Evolutionary conservation across 1,284 basidiomycete genomes (phyloP).

Genomic region (Sanghuangporus baumii): DNA sequence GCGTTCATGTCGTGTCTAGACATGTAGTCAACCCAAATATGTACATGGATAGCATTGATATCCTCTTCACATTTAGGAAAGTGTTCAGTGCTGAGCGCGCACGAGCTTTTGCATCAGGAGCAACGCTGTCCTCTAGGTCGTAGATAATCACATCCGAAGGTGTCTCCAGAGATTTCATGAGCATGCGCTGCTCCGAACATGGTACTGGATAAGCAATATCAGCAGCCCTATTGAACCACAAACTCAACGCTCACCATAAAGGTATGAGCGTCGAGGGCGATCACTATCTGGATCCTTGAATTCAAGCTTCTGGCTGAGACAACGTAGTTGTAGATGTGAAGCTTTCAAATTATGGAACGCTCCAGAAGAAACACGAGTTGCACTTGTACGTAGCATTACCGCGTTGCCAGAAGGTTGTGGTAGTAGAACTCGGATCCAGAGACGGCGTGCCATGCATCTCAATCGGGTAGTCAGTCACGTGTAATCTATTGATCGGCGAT

Average conservation of each 20-base stretch:
- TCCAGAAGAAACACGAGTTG: background rate
- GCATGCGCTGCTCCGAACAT: constrained; percentile 72
- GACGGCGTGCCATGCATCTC: background rate
- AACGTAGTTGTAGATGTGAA: background rate
- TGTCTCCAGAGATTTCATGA: constrained; percentile 65
- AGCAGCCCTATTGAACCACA: background rate
- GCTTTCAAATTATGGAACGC: background rate
- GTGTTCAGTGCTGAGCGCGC: constrained; percentile 54
- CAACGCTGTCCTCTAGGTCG: constrained; percentile 81
- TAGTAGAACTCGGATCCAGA: background rate
- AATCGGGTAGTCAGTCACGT: background rate
- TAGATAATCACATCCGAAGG: constrained; percentile 76
- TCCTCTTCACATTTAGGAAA: constrained; percentile 47
- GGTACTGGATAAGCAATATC: constrained; percentile 45
- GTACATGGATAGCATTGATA: background rate
- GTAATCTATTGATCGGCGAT: background rate
- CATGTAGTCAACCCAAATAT: constrained; percentile 21
- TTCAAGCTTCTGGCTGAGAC: background rate
- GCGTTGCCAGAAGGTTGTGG: background rate
- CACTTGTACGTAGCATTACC: background rate
- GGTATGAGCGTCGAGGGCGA: constrained; percentile 47
- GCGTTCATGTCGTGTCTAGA: constrained; percentile 21
- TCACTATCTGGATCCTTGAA: background rate
- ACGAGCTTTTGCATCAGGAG: constrained; percentile 54
- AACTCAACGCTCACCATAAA: constrained; percentile 41